Conservation (phyloP, 2,329 filamentous ascomycete species). For the Chaetomium olivaceum region DNA sequence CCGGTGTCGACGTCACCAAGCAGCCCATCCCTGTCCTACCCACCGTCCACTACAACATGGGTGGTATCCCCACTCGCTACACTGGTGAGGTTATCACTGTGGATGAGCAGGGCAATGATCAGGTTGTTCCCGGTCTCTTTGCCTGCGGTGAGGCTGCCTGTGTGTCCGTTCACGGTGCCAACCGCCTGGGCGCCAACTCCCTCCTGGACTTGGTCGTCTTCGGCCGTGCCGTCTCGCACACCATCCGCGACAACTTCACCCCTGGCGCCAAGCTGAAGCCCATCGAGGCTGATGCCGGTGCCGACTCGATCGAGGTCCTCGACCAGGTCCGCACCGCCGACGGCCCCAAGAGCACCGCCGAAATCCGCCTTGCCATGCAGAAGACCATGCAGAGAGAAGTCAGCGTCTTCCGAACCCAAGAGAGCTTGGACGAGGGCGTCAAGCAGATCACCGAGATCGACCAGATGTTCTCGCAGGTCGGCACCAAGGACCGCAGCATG, state of each 20-base stretch:
- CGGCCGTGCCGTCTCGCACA: conserved; percentile 95
- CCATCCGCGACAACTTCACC: conserved; percentile 89
- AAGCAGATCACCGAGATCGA: conserved; percentile 85
- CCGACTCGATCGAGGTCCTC: conserved; percentile 80
- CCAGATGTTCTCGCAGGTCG: conserved; percentile 74
- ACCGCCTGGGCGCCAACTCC: conserved; percentile 96
- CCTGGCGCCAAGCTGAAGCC: conserved; percentile 80
- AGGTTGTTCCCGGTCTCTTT: conserved; percentile 92
- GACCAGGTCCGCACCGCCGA: conserved; percentile 82
- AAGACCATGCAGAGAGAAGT: conserved; percentile 98
- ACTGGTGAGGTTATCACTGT: conserved; percentile 93
- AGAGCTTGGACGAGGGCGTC: conserved; percentile 91
- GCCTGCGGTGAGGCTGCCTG: conserved; percentile 97
- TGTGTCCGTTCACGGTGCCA: conserved; percentile 96
- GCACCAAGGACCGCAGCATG: conserved; percentile 98
- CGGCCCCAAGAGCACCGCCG: conserved; percentile 82
- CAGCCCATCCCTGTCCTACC: conserved; percentile 95
- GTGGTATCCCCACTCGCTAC: conserved; percentile 96
- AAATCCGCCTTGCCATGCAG: conserved; percentile 90
- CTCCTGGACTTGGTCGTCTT: conserved; percentile 97
- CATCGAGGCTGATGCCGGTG: conserved; percentile 80
- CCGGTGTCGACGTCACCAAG: conserved; percentile 95
- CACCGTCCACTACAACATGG: conserved; percentile 99
- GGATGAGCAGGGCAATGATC: conserved; percentile 82
- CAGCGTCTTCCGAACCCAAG: conserved; percentile 92